A percentile compares a stretch with the other conserved stretches of the same genome.
Conservation (phyloP, 2,329 filamentous ascomycete species). For the Talaromyces piceae region DNA sequence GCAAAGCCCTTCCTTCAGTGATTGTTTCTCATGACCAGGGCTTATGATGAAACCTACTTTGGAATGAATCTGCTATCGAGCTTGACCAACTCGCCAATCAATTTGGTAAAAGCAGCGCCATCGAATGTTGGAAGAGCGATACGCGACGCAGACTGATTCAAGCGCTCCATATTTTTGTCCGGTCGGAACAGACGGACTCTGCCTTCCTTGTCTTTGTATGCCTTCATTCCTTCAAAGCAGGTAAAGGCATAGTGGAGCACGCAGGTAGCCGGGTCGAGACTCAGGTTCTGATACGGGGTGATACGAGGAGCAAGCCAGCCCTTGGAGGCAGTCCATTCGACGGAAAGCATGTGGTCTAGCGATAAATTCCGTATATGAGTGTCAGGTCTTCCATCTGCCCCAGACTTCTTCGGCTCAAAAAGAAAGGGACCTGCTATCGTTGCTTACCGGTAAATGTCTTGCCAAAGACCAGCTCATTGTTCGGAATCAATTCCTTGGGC, state of each 20-base stretch:
- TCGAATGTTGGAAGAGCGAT: conserved; percentile 90
- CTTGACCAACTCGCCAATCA: conserved; percentile 73
- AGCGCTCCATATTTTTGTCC: conserved; percentile 88
- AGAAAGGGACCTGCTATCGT: background rate
- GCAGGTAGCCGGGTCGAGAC: conserved; percentile 89
- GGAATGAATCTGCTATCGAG: conserved; percentile 88
- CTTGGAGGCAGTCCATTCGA: conserved; percentile 80
- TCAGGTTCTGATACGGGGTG: conserved; percentile 92
- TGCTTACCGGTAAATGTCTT: conserved; percentile 74
- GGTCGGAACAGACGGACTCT: conserved; percentile 83
- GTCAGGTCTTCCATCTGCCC: background rate
- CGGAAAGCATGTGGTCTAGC: conserved; percentile 89
- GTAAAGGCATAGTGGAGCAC: conserved; percentile 99
- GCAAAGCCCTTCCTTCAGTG: background rate
- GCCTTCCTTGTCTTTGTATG: conserved; percentile 80
- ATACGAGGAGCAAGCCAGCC: conserved; percentile 83
- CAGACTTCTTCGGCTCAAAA: too few relatives aligned
- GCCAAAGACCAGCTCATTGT: conserved; percentile 83
- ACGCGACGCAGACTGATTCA: conserved; percentile 85
- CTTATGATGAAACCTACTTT: conserved; percentile 42
- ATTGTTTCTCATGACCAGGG: background rate
- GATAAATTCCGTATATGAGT: background rate
- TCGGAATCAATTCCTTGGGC: conserved; percentile 66
- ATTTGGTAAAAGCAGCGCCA: conserved; percentile 62
- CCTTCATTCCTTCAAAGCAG: conserved; percentile 99